These are phyloP conservation scores for Abrus pulchellus DNA, from an alignment of 306 rosid species.

Conservation along the genomic window DNA sequence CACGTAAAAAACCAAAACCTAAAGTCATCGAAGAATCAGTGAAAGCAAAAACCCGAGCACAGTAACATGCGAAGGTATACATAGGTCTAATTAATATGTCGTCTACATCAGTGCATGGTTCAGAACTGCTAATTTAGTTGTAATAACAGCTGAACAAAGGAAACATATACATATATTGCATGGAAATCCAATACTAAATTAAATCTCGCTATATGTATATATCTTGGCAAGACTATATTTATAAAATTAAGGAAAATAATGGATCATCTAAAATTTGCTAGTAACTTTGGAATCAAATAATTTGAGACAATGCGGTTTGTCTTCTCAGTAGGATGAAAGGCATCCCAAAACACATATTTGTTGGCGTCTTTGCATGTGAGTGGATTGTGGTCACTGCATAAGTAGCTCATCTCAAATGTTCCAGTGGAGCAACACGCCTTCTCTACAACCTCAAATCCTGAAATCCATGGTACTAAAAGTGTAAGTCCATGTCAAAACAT, in stretches of 20 bases:
- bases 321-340: conserved; percentile 57
- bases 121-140: too few species aligned
- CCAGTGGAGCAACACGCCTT: conserved; percentile 57
- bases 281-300: conserved; percentile 40
- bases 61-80: background rate
- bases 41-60: background rate
- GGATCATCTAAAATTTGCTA: conserved; percentile 37
- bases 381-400: conserved; percentile 52
- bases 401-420: conserved; percentile 57
- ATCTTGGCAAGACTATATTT: background rate
- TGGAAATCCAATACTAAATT: background rate
- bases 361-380: conserved; percentile 50
- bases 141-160: too few species aligned
- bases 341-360: conserved; percentile 61
- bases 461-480: too few species aligned
- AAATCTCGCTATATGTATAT: background rate
- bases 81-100: too few species aligned
- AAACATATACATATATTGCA: background rate
- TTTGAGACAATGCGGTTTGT: conserved; percentile 44
- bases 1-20: background rate
- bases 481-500: too few species aligned
- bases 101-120: too few species aligned
- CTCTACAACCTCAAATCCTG: conserved; percentile 50
- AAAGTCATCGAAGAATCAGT: background rate
- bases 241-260: background rate